Base-by-base conservation (phyloP, 345 rosid species). In the Eucalyptus sp. region DNA sequence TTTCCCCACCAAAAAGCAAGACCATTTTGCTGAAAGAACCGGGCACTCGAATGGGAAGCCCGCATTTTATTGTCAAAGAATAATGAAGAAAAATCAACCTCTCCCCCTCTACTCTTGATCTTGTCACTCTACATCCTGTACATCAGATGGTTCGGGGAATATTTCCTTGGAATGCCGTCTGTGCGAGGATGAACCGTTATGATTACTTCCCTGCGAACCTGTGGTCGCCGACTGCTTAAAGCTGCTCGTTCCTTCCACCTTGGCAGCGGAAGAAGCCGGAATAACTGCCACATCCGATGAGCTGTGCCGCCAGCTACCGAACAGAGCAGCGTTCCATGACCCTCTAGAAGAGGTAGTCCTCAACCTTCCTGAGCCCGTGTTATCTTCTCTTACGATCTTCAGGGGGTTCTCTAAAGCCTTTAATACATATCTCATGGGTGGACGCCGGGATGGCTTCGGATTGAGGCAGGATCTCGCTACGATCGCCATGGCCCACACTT, bases 401-500 rank as follows among this genome's bases (percentile, higher is more conserved):
- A 95, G 88, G 13, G 99, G 99, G 56, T 97, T 98, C 91, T 98
- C 99, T 90, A 98, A 92, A 13, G 99, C 99, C 92, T 94, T 97
- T 49, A 96, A 95, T 86, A 98, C 93, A 89, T 98, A 96, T 93
- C 97, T 96, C 99, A 98, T 98, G 18, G 93, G 95, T 4, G 99
- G 99, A 84, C 99, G 94, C 93, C 96, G 95, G 6, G 98, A 92
- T 81, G 98, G 98, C 92, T 97, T 98, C 6, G 98, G 98, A 91
- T 98, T 97, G 86, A 98, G 94, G 93, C 99, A 98, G 83, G 99
- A 98, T 89, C 96, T 93, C 10, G 99, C 99, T 20, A 98, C 95
- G 88, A 98, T 95, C 9, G 99, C 99, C 98, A 98, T 97, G 12
- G 99, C 99, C 99, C 99, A 98, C 48, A 98, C 99, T 93, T 98